Evolutionary conservation across 371 early-diverging fungal species (phyloP), one percentile per base, ranked within the genome.

Genomic region (Nematocida sp.): DNA sequence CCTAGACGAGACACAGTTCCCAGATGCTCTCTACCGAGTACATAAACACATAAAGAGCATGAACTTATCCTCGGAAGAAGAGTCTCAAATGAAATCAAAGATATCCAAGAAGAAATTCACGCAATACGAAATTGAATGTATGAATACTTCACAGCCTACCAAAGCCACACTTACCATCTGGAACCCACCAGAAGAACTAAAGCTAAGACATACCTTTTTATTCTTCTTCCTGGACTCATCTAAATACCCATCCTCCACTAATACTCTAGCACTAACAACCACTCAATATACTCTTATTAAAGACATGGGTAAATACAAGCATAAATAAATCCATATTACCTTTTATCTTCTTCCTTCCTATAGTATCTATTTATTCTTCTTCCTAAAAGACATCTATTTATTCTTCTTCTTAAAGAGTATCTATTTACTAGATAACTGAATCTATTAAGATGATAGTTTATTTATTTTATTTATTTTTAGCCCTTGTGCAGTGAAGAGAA

Each of bases 401-500:
- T n/a, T n/a, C n/a, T n/a, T n/a, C n/a, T n/a, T n/a, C n/a, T n/a
- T n/a, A n/a, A n/a, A n/a, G n/a, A n/a, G n/a, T n/a, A n/a, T n/a
- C n/a, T n/a, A n/a, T n/a, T n/a, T n/a, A n/a, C n/a, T n/a, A n/a
- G n/a, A n/a, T n/a, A n/a, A n/a, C n/a, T n/a, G n/a, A n/a, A n/a
- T n/a, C n/a, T n/a, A n/a, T n/a, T n/a, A n/a, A n/a, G 7, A 32
- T 53, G 15, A 9, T 32, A 27, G 31, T 29, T 32, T 65, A 65
- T 46, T 46, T 65, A 54, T 21, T 23, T 38, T 58, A 61, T 55
- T 27, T 29, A 61, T 67, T 67, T 67, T 67, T 29, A 0, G 13
- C 4, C 67, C 67, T 45, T 38, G 48, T 55, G 67, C 67, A 23
- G 34, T 67, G 67, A 67, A 43, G 67, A 67, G 60, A 49, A n/a